Evolutionary conservation across 176 grass and related monocot genomes (phyloP), one percentile per base, ranked within the genome.

Genomic region (Cenchrus fungigraminus): DNA sequence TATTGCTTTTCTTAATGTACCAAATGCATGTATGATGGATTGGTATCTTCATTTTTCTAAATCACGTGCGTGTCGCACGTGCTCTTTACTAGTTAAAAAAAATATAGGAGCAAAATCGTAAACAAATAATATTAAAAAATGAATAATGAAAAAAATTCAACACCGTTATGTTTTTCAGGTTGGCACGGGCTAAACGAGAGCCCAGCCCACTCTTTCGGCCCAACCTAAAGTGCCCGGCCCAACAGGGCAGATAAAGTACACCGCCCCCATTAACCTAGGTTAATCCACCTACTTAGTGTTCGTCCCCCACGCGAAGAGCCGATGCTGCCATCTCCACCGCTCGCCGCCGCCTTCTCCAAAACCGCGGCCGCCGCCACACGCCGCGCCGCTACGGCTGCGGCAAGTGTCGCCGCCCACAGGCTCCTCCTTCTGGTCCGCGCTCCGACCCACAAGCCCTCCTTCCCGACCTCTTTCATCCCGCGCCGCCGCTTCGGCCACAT

Each of bases 291-390:
- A 70, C 40, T 70, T 70, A 70, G 37, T 11, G 43, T 7, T 12
- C 13, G 25, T 4, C 65, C 6, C 45, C 40, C 34, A 1, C n/a
- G 43, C 4, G 62, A 76, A 88, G n/a, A 16, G 64, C 71, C 64
- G 76, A 86, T 88, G 83, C 77, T 89, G 54, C 59, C 83, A 76
- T 87, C 78, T 68, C 77, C 86, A 73, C 88, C 86, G 14, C 84
- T 85, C 73, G 71, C 86, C 82, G 71, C 84, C 82, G 60, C 68
- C 16, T 60, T 92, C 70, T 65, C 69, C 70, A 90, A 86, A 62
- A 77, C 86, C 52, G 77, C 34, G 79, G 59, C 72, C 42, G 83
- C 51, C 77, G 73, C 83, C 84, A 53, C 84, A 43, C 63, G 79
- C 77, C 79, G 72, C 79, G 77, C 88, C 69, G 62, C 87, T 66